Percentiles rank a stretch among this genome's conserved stretches.
Evolutionary conservation across 1,284 basidiomycete genomes (phyloP).

Genomic region (Ganoderma meredithae): DNA sequence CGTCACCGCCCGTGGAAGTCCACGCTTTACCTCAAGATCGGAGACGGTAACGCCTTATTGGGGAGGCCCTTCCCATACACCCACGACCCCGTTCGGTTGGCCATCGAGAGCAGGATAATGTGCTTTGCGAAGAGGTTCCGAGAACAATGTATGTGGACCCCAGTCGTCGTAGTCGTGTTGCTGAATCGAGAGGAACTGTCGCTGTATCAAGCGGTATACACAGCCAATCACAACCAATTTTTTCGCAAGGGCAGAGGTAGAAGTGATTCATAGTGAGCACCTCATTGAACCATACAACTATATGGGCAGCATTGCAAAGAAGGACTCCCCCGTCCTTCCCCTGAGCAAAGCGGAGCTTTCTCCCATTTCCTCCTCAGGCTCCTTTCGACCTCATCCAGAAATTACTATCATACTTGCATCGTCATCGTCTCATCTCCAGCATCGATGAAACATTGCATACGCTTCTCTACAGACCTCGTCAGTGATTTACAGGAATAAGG

Average conservation of each 20-base stretch:
- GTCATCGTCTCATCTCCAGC: not conserved
- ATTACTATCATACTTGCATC: not conserved
- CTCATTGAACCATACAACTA: not conserved
- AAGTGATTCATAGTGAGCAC: not conserved
- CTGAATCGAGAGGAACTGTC: not conserved
- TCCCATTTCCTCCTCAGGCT: not conserved
- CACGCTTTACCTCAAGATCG: constrained; percentile 22
- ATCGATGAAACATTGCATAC: not conserved
- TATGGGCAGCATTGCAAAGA: not conserved
- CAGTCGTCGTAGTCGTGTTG: not conserved
- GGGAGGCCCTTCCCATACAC: constrained; percentile 11
- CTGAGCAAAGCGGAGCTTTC: not conserved
- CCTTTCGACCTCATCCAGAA: not conserved
- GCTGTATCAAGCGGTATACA: not conserved
- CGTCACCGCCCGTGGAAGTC: constrained; percentile 13
- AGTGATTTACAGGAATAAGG: too few species aligned
- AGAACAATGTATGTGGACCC: constrained; percentile 2
- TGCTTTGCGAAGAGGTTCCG: not conserved
- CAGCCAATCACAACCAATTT: not conserved
- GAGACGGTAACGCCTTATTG: constrained; percentile 29
- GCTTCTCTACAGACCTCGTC: too few species aligned
- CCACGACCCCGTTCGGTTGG: constrained; percentile 11
- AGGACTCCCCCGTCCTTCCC: not conserved
- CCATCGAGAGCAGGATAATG: not conserved
- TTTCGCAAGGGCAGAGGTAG: not conserved